These are phyloP conservation scores for Yamadazyma trypodendri DNA, from an alignment of 1,139 yeast species.

Conservation along the genomic window DNA sequence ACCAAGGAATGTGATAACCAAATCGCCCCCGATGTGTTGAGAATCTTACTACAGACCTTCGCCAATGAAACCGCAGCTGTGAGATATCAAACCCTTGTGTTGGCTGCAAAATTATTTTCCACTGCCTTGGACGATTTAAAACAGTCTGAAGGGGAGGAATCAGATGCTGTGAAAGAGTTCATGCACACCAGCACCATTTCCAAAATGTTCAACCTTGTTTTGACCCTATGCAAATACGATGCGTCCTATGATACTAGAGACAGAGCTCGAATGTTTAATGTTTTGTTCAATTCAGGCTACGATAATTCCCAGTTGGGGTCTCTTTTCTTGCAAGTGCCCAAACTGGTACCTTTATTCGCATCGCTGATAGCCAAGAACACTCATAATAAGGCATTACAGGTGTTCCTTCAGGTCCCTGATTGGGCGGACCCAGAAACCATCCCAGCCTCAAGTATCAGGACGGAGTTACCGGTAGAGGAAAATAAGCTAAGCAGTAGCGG, in stretches of 20 bases:
- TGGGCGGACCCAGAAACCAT: conserved; percentile 36
- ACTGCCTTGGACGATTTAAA: conserved; percentile 36
- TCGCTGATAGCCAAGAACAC: conserved; percentile 8
- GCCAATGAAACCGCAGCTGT: conserved; percentile 58
- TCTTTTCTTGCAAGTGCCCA: conserved; percentile 78
- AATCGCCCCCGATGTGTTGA: conserved; percentile 76
- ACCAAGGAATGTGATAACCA: conserved; percentile 35
- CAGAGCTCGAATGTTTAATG: conserved; percentile 70
- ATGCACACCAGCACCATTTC: conserved; percentile 33
- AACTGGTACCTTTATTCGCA: conserved; percentile 52
- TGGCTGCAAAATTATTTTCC: conserved; percentile 73
- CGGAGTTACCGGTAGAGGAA: conserved; percentile 25
- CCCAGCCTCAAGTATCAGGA: conserved; percentile 39
- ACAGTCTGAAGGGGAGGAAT: conserved; percentile 6
- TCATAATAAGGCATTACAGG: conserved; percentile 16
- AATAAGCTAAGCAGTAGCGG: conserved; percentile 21
- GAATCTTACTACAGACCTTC: conserved; percentile 57
- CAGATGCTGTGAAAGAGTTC: conserved; percentile 30
- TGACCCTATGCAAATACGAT: conserved; percentile 74
- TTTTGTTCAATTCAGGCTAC: conserved; percentile 37
- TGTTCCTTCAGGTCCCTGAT: conserved; percentile 28
- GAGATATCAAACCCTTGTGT: conserved; percentile 66
- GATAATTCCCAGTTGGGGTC: conserved; percentile 59
- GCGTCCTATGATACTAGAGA: conserved; percentile 78
- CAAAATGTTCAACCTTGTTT: conserved; percentile 59